Percentiles rank a stretch among this genome's conserved stretches.
Conservation (phyloP, 352 stramenopile species). For the Globisporangium sylvaticum region DNA sequence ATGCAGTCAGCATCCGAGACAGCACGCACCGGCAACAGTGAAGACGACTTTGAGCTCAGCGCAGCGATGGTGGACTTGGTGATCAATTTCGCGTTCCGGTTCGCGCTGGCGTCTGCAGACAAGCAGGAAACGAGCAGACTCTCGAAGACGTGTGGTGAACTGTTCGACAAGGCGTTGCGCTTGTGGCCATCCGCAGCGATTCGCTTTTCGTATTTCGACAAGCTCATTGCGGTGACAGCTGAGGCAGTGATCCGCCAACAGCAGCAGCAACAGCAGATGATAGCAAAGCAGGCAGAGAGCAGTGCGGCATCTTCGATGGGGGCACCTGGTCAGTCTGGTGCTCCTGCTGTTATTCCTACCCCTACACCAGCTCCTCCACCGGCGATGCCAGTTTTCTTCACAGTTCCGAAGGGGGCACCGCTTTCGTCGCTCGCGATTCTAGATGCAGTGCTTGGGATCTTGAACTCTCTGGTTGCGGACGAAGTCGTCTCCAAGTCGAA, state of each 20-base stretch:
- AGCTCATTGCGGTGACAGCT: slow-evolving; percentile 86
- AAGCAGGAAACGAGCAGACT: slow-evolving; percentile 86
- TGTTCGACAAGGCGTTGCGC: slow-evolving; percentile 85
- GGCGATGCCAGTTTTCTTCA: slow-evolving; percentile 79
- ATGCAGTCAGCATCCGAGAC: slow-evolving; percentile 9
- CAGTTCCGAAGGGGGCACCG: slow-evolving; percentile 75
- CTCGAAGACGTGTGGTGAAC: slow-evolving; percentile 84
- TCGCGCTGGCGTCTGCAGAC: slow-evolving; percentile 84
- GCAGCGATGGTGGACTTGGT: slow-evolving; percentile 88
- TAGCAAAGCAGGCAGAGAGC: slow-evolving; percentile 13
- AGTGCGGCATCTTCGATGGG: not conserved
- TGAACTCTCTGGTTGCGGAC: slow-evolving; percentile 78
- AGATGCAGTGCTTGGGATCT: slow-evolving; percentile 81
- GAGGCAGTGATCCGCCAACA: slow-evolving; percentile 82
- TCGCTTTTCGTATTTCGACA: slow-evolving; percentile 90
- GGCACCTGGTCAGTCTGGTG: slow-evolving; percentile 15
- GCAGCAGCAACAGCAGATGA: slow-evolving; percentile 24
- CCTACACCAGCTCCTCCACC: slow-evolving; percentile 19
- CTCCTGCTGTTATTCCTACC: slow-evolving; percentile 25
- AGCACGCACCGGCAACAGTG: slow-evolving; percentile 27
- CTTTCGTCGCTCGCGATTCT: slow-evolving; percentile 85
- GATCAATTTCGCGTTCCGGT: slow-evolving; percentile 90
- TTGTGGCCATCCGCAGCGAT: slow-evolving; percentile 84
- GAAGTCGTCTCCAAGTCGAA: slow-evolving; percentile 74
- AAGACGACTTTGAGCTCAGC: slow-evolving; percentile 88